Evolutionary conservation across 495 filamentous ascomycete genomes (phyloP).

Genomic region (Penicillium atrosanguineum): DNA sequence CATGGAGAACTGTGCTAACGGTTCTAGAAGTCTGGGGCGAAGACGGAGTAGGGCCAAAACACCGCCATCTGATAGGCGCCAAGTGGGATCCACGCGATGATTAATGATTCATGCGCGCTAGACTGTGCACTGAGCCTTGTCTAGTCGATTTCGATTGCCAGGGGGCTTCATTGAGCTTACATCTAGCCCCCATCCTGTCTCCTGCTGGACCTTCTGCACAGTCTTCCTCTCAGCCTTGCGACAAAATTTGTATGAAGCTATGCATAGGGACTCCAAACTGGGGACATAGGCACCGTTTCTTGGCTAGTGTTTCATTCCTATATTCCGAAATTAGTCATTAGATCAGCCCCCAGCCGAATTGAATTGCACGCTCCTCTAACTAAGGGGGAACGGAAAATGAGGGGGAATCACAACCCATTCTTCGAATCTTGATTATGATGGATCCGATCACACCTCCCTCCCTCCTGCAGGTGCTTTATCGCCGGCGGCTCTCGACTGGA

Average conservation of each 20-base stretch:
- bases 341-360: background rate
- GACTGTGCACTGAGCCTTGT: background rate
- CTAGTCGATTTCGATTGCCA: background rate
- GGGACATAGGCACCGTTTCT: too few relatives aligned
- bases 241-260: too few relatives aligned
- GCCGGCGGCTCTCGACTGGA: conserved; percentile 29
- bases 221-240: too few relatives aligned
- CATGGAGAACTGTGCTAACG: background rate
- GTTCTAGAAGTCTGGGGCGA: background rate
- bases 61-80: conserved; percentile 15
- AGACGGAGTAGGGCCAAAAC: conserved; percentile 3
- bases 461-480: background rate
- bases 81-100: background rate
- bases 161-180: background rate
- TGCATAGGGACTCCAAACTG: too few relatives aligned
- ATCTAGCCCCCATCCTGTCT: background rate
- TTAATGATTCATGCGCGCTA: background rate
- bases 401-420: background rate
- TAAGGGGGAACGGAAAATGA: background rate
- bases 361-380: background rate
- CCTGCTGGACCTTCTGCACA: background rate
- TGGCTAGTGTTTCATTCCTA: background rate
- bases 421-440: background rate
- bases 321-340: background rate
- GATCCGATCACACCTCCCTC: background rate